These are phyloP conservation scores for Backusella psychrophila DNA, from an alignment of 192 early-diverging fungal genomes.

Conservation along the genomic window DNA sequence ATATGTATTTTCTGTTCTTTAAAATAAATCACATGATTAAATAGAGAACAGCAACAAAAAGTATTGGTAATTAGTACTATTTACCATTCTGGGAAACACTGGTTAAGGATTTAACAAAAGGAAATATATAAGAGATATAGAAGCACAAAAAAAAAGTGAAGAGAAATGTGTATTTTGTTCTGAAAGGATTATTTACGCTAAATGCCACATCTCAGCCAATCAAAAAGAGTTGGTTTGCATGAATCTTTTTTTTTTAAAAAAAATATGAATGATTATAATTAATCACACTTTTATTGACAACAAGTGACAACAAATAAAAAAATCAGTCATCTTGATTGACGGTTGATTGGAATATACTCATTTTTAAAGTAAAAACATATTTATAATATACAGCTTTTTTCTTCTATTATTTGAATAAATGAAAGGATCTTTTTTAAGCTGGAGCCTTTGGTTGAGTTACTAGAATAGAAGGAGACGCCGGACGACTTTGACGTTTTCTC, in stretches of 20 bases:
- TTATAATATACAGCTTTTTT: neutral
- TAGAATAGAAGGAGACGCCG: constrained; percentile 14
- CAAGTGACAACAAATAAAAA: neutral
- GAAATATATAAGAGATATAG: too few relatives aligned
- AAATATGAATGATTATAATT: neutral
- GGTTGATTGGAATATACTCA: neutral
- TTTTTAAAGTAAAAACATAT: neutral
- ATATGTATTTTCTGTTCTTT: neutral
- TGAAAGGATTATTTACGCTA: too few relatives aligned
- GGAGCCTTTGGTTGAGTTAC: neutral
- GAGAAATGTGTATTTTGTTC: too few relatives aligned
- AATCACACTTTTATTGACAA: neutral
- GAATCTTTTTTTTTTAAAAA: too few relatives aligned
- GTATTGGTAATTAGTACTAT: too few relatives aligned
- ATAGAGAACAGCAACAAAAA: neutral
- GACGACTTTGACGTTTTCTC: constrained; percentile 26
- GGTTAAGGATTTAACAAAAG: too few relatives aligned
- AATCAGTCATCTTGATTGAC: neutral
- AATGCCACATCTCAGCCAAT: too few relatives aligned
- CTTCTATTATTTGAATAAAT: neutral
- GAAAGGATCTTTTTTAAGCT: neutral
- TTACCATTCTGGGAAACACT: too few relatives aligned
- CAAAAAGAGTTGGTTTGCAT: too few relatives aligned
- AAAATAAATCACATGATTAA: neutral
- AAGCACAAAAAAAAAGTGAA: too few relatives aligned